Evolutionary conservation across 1,139 yeast genomes (phyloP), one percentile per base, ranked within the genome.

Genomic region (Sugiyamaella sp.): DNA sequence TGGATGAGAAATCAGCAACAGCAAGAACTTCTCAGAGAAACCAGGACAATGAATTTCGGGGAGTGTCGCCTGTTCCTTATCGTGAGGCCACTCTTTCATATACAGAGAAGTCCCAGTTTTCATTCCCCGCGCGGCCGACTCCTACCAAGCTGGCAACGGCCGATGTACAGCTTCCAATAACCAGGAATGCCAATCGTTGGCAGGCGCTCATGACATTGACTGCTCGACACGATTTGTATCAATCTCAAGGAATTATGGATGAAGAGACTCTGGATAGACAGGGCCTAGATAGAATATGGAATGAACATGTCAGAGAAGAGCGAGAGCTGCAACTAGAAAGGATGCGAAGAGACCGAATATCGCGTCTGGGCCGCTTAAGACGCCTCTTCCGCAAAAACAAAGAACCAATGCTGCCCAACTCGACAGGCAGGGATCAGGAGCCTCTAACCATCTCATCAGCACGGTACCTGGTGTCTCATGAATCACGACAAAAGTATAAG

Each of bases 401-500:
- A 14, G 29, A 25, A 6, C 14, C 40, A 24, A 17, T 16, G 4
- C 35, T 14, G 27, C 12, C 4, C 10, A 39, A 17, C 19, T 39
- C 16, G 29, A 14, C 12, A 24, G 35, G 35, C 8, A 29, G 29
- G 22, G 49, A 51, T 20, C 51, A 24, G 16, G 63, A 54, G 33
- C 62, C 63, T 2, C 41, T 40, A 22, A 16, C 56, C 3, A 20
- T 60, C n/a, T 62, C 65, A 3, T 49, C 60, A 8, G 63, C 64
- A 5, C 48, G 65, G 25, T 63, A 66, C 45, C 62, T 65, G 37
- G 60, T 66, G 14, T 60, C 69, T 1, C 65, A 64, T 21, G 66
- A 65, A 40, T 59, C 67, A 1, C 56, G 68, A 56, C 82, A 81
- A 49, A 82, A 82, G 60, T 80, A 88, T 79, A 73, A 78, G 53